These are phyloP conservation scores for Calophaca sinica DNA, from an alignment of 306 rosid genomes.

Conservation along the genomic window DNA sequence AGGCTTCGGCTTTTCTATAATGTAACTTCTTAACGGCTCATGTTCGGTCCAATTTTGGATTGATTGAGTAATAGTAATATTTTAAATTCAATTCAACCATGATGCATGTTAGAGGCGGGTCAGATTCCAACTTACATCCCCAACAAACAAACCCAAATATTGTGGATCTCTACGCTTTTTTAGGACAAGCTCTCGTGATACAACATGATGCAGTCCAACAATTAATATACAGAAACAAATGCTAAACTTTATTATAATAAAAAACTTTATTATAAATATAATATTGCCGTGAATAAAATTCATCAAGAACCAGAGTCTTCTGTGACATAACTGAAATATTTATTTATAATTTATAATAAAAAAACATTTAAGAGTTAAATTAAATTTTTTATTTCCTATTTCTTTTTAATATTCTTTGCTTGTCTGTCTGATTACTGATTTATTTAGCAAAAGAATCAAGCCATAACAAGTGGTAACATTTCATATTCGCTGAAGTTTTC, in stretches of 20 bases:
- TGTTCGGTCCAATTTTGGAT: neutral
- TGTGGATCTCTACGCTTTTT: constrained; percentile 53
- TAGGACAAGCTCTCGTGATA: neutral
- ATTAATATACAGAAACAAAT: neutral
- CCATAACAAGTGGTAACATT: constrained; percentile 36
- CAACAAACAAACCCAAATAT: constrained; percentile 44
- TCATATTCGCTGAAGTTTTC: constrained; percentile 45
- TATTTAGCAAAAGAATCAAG: constrained; percentile 33
- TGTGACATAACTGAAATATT: neutral
- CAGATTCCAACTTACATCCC: no score
- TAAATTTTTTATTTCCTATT: neutral
- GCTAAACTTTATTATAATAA: neutral
- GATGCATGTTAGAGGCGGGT: no score
- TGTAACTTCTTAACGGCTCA: no score
- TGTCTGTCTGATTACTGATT: constrained; percentile 8
- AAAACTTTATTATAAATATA: neutral
- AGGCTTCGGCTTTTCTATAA: no score
- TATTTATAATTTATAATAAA: neutral
- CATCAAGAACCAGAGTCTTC: no score
- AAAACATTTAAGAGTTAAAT: neutral
- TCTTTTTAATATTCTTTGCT: neutral
- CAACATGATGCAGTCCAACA: neutral
- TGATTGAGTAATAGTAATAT: neutral
- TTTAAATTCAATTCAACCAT: no score
- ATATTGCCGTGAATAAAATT: no score